Percentiles rank a stretch among this genome's conserved stretches.
phyloP scores from a whole-genome alignment of 2,329 filamentous ascomycete species.

The Venturia aucupariae region DNA sequence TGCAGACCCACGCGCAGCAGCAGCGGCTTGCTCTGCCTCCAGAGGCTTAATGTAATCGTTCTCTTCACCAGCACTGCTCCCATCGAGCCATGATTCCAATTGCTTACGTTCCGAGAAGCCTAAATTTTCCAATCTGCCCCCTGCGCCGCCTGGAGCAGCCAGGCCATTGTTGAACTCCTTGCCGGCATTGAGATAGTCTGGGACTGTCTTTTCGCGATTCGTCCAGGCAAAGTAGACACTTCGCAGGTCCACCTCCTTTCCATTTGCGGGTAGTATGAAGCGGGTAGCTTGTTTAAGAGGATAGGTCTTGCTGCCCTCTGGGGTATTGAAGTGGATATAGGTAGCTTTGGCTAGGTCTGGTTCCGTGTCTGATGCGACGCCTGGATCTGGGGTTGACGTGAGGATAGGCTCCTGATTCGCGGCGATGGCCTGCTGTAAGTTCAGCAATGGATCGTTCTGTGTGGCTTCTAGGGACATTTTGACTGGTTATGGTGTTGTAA shows the following conservation, averaged over 20 bases:
- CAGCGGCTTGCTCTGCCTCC: conserved; percentile 47
- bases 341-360: conserved; percentile 64
- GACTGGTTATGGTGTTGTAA: neutral
- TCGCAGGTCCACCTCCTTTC: conserved; percentile 70
- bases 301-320: conserved; percentile 27
- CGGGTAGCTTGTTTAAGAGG: conserved; percentile 68
- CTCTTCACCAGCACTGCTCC: conserved; percentile 69
- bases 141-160: conserved; percentile 39
- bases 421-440: conserved; percentile 76
- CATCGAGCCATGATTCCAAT: conserved; percentile 86
- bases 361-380: conserved; percentile 49
- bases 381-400: conserved; percentile 58
- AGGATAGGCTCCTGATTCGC: conserved; percentile 61
- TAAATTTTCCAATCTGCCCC: conserved; percentile 71
- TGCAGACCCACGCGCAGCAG: conserved; percentile 39
- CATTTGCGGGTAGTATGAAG: conserved; percentile 55
- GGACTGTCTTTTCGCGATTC: conserved; percentile 81
- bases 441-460: conserved; percentile 64
- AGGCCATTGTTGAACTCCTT: conserved; percentile 74
- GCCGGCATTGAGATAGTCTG: conserved; percentile 81
- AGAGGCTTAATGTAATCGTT: conserved; percentile 87
- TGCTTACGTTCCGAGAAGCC: conserved; percentile 88
- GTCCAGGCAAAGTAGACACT: conserved; percentile 95
- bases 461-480: conserved; percentile 32
- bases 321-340: conserved; percentile 40